phyloP scores from a whole-genome alignment of 129 eudicot genomes.

The Erigeron canadensis region DNA sequence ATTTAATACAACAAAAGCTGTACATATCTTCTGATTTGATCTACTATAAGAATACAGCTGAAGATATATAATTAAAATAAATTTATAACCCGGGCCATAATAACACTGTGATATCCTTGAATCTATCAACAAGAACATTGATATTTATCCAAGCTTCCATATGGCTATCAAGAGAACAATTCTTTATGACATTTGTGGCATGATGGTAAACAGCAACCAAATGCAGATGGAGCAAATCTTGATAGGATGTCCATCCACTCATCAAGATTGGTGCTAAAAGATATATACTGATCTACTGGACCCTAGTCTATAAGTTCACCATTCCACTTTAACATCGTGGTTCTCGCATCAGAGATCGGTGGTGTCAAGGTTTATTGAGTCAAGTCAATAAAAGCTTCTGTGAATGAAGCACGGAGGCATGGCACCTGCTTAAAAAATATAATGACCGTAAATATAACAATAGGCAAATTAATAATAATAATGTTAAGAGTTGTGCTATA shows the following conservation, averaged over 20 bases:
- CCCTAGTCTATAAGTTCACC: background rate
- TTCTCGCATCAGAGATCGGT: conserved; percentile 6
- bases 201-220: background rate
- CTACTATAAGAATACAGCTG: background rate
- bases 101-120: background rate
- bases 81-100: background rate
- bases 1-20: conserved; percentile 12
- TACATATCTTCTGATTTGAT: conserved; percentile 21
- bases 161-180: background rate
- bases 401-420: background rate
- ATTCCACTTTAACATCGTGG: background rate
- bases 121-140: background rate
- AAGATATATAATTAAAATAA: background rate
- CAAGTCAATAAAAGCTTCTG: background rate
- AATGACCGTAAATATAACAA: conserved; percentile 2
- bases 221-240: background rate
- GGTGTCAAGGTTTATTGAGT: background rate
- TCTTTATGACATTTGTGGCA: background rate
- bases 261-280: conserved; percentile 2
- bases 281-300: conserved; percentile 4
- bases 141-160: background rate
- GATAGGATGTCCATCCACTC: background rate
- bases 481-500: background rate
- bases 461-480: background rate
- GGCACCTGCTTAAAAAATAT: conserved; percentile 16